Conservation (phyloP, 73 alveolate species). For the Stentor roeselii region DNA sequence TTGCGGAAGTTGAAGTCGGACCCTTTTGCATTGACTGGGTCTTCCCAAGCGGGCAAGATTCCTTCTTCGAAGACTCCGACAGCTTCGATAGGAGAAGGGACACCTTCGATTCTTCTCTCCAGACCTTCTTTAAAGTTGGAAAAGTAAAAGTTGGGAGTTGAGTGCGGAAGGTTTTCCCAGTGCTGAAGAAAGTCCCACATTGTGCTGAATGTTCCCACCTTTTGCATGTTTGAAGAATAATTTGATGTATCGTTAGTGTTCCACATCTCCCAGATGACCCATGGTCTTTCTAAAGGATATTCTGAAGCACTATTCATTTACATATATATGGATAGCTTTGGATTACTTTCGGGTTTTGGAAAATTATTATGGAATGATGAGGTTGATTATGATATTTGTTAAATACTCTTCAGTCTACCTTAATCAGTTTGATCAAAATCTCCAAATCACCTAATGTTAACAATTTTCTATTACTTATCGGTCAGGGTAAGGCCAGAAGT, state of each 20-base stretch:
- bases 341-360: no score
- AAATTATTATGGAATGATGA: no score
- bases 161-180: not conserved
- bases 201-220: not conserved
- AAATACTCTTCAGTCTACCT: no score
- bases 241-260: not conserved
- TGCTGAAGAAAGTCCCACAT: not conserved
- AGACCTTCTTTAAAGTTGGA: not conserved
- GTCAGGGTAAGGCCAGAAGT: not conserved
- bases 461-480: no score
- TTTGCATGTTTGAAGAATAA: not conserved
- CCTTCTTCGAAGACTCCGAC: not conserved
- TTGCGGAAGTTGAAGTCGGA: not conserved
- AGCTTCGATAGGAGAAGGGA: not conserved
- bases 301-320: not conserved
- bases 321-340: not conserved
- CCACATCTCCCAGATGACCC: constrained; percentile 4
- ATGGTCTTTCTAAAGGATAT: not conserved
- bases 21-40: not conserved
- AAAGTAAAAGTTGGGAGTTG: not conserved
- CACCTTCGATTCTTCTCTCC: not conserved
- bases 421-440: no score
- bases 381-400: no score
- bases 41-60: not conserved
- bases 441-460: no score